phyloP scores from a whole-genome alignment of 257 asterid species.

The Salvia miltiorrhiza region DNA sequence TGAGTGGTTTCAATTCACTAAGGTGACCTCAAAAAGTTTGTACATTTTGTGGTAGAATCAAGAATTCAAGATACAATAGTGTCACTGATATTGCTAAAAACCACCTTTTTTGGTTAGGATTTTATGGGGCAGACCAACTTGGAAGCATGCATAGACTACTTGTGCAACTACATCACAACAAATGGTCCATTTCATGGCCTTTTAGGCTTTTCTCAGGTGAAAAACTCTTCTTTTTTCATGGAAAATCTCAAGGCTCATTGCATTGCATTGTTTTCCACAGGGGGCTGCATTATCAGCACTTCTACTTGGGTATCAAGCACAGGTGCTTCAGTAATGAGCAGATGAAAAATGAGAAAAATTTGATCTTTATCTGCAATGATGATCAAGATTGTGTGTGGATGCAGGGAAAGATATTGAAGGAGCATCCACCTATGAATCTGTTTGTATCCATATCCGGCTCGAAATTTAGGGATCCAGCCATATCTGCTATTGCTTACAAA shows the following conservation, averaged over 20 bases:
- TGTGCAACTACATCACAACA: constrained; percentile 45
- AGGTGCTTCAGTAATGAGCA: constrained; percentile 28
- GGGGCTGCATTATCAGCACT: constrained; percentile 60
- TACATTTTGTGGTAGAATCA: not conserved
- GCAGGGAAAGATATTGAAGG: constrained; percentile 54
- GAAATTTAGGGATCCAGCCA: constrained; percentile 50
- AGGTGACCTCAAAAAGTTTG: constrained; percentile 29
- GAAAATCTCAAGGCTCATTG: not conserved
- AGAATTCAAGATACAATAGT: not conserved
- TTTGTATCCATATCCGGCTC: constrained; percentile 61
- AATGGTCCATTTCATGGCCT: constrained; percentile 66
- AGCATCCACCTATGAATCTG: constrained; percentile 47
- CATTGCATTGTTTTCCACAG: constrained; percentile 22
- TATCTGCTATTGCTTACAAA: constrained; percentile 51
- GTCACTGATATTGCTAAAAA: not conserved
- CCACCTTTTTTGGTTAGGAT: constrained; percentile 33
- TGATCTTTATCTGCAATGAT: not conserved
- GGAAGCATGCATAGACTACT: constrained; percentile 52
- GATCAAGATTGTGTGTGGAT: not conserved
- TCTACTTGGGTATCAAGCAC: constrained; percentile 56
- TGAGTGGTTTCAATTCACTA: constrained; percentile 64
- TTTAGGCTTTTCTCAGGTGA: constrained; percentile 70
- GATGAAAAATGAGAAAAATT: not conserved
- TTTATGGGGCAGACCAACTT: constrained; percentile 60
- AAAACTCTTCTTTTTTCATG: not conserved